Evolutionary conservation across 805 yeast species (phyloP), one percentile per base, ranked within the genome.

Genomic region (Myxozyma kluyveri): DNA sequence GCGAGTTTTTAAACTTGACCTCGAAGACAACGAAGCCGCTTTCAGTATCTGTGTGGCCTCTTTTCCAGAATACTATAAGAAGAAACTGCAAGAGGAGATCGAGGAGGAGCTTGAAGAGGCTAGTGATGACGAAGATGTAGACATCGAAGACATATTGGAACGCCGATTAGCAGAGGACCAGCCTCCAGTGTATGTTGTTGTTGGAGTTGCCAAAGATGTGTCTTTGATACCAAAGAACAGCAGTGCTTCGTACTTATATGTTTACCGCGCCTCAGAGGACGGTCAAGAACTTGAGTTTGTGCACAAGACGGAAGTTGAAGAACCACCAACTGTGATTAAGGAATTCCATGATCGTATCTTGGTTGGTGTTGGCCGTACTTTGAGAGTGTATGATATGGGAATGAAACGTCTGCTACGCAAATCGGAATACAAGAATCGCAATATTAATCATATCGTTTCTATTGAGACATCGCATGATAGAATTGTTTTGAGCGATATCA

Each of bases 381-480:
- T 91, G 43, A 69, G 86, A 32, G 59, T 86, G 6, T 89, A 77
- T 64, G 90, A 83, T 24, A 57, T 88, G 26, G 99, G 99, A 1
- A 74, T 75, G 61, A 86, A 84, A 58, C 97, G 90, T 63, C 71
- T 91, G 35, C 71, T 93, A 50, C 76, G 84, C 50, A 88, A 86
- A 65, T 72, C 84, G 0, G 77, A 82, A 4, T 65, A 77, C 1
- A 66, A 62, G 3, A 59, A 85, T 6, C 67, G 69, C 1, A 72
- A 77, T 1, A 65, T 75, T 12, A 71, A 74, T 2, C 73, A 73
- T 42, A 81, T 88, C 17, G 78, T 78, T 12, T 73, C 75, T n/a
- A 35, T 91, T 2, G 68, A 70, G 26, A 73, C 80, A 41, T 75
- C 78, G 45, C 85, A 85, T 0, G 70, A 73, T 38, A 70, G 91